Conservation (phyloP, 1,284 basidiomycete genomes). For the Grifola frondosa region DNA sequence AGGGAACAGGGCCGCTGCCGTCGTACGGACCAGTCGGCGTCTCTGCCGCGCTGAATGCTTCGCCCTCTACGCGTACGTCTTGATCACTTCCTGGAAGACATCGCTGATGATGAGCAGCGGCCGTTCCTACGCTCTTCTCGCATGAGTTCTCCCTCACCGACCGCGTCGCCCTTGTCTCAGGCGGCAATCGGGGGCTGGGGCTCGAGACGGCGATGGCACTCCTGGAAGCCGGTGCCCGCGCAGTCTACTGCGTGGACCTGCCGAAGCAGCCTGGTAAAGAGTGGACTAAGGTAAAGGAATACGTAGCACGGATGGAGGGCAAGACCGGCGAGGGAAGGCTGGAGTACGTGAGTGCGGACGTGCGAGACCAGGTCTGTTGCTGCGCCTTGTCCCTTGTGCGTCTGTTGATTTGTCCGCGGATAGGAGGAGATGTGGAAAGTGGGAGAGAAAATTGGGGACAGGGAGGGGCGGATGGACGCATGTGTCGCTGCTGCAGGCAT, state of each 20-base stretch:
- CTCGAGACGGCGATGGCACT: constrained; percentile 80
- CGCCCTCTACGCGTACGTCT: constrained; percentile 8
- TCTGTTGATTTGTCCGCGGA: background rate
- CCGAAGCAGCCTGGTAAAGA: constrained; percentile 63
- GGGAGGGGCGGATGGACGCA: constrained; percentile 67
- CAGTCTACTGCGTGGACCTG: constrained; percentile 77
- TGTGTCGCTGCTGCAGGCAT: constrained; percentile 68
- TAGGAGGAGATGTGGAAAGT: constrained; percentile 49
- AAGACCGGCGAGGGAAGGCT: constrained; percentile 44
- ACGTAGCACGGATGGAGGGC: constrained; percentile 45
- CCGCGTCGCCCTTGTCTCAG: constrained; percentile 75
- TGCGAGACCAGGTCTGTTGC: constrained; percentile 53
- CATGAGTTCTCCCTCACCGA: constrained; percentile 75
- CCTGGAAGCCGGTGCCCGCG: constrained; percentile 75
- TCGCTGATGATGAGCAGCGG: constrained; percentile 14
- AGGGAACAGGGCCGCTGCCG: background rate
- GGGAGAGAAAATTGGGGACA: constrained; percentile 59
- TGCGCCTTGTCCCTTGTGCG: background rate
- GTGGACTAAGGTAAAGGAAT: constrained; percentile 58
- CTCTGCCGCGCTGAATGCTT: background rate
- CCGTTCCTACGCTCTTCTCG: constrained; percentile 46
- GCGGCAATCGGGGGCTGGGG: constrained; percentile 79
- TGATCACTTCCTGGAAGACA: background rate
- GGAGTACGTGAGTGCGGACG: constrained; percentile 67
- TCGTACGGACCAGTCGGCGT: constrained; percentile 2